Conservation (phyloP, 1,284 basidiomycete genomes). For the Cerrena zonata region DNA sequence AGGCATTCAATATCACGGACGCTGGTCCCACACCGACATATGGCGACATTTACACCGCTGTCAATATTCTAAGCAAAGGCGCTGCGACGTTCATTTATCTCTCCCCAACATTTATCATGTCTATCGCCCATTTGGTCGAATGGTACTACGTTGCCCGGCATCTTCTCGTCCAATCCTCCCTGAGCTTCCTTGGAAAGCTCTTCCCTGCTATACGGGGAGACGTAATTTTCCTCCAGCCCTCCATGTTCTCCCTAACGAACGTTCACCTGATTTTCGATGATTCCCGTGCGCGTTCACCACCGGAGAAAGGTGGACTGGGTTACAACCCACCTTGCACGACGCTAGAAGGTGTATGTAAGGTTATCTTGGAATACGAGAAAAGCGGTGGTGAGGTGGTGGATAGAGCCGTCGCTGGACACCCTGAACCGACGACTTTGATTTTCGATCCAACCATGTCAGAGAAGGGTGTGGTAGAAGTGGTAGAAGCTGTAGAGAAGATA, state of each 20-base stretch:
- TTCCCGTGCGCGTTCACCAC: slow-evolving; percentile 53
- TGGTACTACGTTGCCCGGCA: slow-evolving; percentile 43
- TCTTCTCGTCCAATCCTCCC: slow-evolving; percentile 29
- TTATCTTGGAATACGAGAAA: slow-evolving; percentile 45
- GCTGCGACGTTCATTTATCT: slow-evolving; percentile 47
- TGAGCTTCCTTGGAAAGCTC: slow-evolving; percentile 30
- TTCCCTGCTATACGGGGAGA: slow-evolving; percentile 50
- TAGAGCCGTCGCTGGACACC: slow-evolving; percentile 23
- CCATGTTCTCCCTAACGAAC: slow-evolving; percentile 55
- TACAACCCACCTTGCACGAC: slow-evolving; percentile 37
- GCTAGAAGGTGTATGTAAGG: slow-evolving; percentile 32
- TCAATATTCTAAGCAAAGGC: slow-evolving; percentile 23
- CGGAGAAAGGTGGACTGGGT: slow-evolving; percentile 59
- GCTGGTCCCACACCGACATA: slow-evolving; percentile 55
- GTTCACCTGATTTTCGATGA: slow-evolving; percentile 69
- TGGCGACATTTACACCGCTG: slow-evolving; percentile 51
- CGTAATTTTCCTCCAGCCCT: slow-evolving; percentile 61
- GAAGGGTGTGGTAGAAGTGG: slow-evolving; percentile 31
- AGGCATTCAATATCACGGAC: slow-evolving; percentile 60
- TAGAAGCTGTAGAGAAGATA: slow-evolving; percentile 29
- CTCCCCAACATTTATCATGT: slow-evolving; percentile 51
- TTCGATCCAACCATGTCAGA: slow-evolving; percentile 24
- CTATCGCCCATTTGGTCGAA: slow-evolving; percentile 52
- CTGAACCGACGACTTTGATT: slow-evolving; percentile 28
- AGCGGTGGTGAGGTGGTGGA: slow-evolving; percentile 30